Conservation (phyloP, 164 flowering plant species). For the Santalum album region DNA sequence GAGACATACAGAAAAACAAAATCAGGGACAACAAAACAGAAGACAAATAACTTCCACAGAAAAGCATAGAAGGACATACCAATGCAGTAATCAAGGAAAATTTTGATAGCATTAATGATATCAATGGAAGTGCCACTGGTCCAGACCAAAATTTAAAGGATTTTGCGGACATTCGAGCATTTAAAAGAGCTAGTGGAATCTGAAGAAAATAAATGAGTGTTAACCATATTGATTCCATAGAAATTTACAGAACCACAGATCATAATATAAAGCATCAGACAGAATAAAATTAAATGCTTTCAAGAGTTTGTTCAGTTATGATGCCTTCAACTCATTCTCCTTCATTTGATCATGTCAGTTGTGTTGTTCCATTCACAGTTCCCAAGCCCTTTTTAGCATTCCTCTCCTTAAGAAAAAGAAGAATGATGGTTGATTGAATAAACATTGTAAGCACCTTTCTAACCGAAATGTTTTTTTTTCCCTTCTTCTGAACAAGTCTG, state of each 20-base stretch:
- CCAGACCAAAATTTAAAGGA: conserved; percentile 63
- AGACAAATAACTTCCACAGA: not conserved
- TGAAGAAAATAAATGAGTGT: conserved; percentile 21
- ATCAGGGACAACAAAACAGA: conserved; percentile 8
- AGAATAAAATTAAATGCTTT: too few species aligned
- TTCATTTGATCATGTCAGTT: too few species aligned
- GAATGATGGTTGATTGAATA: too few species aligned
- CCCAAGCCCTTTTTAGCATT: too few species aligned
- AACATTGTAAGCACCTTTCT: too few species aligned
- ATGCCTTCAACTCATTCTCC: too few species aligned
- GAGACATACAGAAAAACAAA: conserved; percentile 11
- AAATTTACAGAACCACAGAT: not conserved
- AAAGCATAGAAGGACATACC: conserved; percentile 32
- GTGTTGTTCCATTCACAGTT: too few species aligned
- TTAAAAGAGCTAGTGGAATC: conserved; percentile 66
- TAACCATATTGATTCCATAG: not conserved
- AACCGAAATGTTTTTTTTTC: too few species aligned
- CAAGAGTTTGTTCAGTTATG: too few species aligned
- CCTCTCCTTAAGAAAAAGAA: too few species aligned
- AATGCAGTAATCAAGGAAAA: conserved; percentile 83
- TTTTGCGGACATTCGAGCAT: conserved; percentile 77
- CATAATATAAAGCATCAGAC: too few species aligned
- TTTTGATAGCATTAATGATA: conserved; percentile 71
- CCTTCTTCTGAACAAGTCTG: too few species aligned
- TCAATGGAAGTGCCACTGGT: conserved; percentile 46